Evolutionary conservation across 1,139 yeast genomes (phyloP), one percentile per base, ranked within the genome.

Genomic region (Yamadazyma trypodendri): DNA sequence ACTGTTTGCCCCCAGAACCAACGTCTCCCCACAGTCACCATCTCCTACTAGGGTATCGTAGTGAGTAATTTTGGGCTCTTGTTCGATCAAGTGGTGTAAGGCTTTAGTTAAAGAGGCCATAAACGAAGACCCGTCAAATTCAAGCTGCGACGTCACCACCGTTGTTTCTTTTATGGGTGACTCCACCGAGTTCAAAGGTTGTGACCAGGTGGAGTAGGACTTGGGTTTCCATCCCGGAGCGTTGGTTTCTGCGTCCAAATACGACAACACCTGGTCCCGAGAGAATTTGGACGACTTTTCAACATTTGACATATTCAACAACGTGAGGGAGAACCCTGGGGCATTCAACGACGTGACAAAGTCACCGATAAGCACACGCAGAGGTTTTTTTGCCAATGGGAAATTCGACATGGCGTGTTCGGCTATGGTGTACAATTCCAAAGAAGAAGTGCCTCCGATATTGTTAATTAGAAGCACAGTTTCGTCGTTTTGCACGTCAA

Each of bases 21-120:
- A 66, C 0, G 97, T 90, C 52, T 87, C 94, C 33, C 97, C 97
- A 63, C 97, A 89, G 58, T 90, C 97, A 50, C 97, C 97, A 59
- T 90, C 97, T 43, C 97, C 97, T 2, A 92, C 97, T 49, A 81
- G 72, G 2, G 95, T 85, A 54, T 90, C 97, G 50, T 84, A 81
- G 44, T 79, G 75, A 0, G 97, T 90, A 52, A 90, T 84, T 49
- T 78, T 75, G 4, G 96, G 94, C 58, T 89, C 97, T 65, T 59
- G 71, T 54, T 58, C 72, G 50, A 60, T 76, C 56, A 60, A 62
- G 36, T 51, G 72, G 51, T 66, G 42, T 48, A 86, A 75, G 22
- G 86, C 90, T 6, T 60, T 50, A 20, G 54, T 56, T 34, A 83
- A 58, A 8, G 70, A 57, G 2, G 52, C 45, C 44, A 63, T 63